These are phyloP conservation scores for Heracleum sosnowskyi DNA, from an alignment of 129 eudicot genomes.

Conservation along the genomic window DNA sequence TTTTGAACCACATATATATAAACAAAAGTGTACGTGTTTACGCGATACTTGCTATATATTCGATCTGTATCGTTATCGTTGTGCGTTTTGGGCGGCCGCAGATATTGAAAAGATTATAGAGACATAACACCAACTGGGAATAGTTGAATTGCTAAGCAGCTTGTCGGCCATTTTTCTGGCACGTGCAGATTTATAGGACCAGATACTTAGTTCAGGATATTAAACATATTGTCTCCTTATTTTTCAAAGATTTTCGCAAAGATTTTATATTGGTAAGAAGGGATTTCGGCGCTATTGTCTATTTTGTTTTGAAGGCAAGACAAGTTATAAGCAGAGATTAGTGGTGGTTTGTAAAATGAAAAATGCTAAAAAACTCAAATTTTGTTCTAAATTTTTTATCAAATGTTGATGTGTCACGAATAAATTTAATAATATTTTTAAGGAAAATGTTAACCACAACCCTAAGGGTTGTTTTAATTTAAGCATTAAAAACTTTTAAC, in stretches of 20 bases:
- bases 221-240: not conserved
- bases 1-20: not conserved
- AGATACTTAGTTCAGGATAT: not conserved
- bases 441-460: too few relatives aligned
- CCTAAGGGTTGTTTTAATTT: too few relatives aligned
- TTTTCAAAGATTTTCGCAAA: not conserved
- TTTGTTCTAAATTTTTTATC: too few relatives aligned
- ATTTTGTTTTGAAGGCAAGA: not conserved
- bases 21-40: not conserved
- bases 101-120: not conserved
- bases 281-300: not conserved
- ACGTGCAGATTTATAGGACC: not conserved
- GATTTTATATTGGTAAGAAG: not conserved
- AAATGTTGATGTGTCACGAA: too few relatives aligned
- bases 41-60: too few relatives aligned
- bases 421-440: too few relatives aligned
- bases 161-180: constrained; percentile 1
- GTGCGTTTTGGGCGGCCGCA: not conserved
- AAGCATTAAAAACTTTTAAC: too few relatives aligned
- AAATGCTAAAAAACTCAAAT: too few relatives aligned
- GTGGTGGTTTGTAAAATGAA: not conserved
- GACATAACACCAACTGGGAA: not conserved
- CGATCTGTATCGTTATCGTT: not conserved
- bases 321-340: not conserved
- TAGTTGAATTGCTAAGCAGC: not conserved